These are phyloP conservation scores for Pseudogymnoascus sp. DNA, from an alignment of 2,329 filamentous ascomycete genomes.

Conservation along the genomic window DNA sequence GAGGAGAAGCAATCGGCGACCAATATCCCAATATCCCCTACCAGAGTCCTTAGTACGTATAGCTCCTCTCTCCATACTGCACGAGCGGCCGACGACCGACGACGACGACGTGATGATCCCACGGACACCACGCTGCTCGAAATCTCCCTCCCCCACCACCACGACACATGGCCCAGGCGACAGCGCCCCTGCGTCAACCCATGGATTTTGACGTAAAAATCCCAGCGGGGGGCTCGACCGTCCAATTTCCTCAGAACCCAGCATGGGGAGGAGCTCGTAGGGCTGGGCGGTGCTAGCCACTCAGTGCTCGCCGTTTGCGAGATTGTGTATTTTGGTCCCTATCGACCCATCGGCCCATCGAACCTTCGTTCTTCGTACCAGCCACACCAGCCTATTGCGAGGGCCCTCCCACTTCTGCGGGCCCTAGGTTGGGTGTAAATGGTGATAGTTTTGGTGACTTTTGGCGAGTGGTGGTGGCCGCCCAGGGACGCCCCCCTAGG, in stretches of 20 bases:
- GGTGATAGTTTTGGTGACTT: not conserved
- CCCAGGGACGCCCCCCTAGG: not conserved
- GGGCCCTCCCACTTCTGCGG: not conserved
- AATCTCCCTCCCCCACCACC: not conserved
- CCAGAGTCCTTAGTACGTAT: not conserved
- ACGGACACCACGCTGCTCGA: not conserved
- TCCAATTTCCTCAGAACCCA: not conserved
- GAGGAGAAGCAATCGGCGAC: not conserved
- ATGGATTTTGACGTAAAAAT: not conserved
- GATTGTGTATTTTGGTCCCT: not conserved
- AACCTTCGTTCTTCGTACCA: not conserved
- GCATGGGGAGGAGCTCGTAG: not conserved
- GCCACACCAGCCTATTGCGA: not conserved
- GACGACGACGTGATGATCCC: not conserved
- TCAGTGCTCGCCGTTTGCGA: not conserved
- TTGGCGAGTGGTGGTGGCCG: not conserved
- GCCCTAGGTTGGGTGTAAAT: not conserved
- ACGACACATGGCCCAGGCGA: not conserved
- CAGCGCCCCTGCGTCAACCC: not conserved
- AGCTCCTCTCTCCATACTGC: not conserved
- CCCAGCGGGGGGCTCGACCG: not conserved
- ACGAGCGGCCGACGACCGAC: not conserved
- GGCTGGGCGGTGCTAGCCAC: not conserved
- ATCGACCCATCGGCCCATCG: not conserved
- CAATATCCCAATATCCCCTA: not conserved